Base-by-base conservation (phyloP, 768 basidiomycete species). In the Russula sp. region DNA sequence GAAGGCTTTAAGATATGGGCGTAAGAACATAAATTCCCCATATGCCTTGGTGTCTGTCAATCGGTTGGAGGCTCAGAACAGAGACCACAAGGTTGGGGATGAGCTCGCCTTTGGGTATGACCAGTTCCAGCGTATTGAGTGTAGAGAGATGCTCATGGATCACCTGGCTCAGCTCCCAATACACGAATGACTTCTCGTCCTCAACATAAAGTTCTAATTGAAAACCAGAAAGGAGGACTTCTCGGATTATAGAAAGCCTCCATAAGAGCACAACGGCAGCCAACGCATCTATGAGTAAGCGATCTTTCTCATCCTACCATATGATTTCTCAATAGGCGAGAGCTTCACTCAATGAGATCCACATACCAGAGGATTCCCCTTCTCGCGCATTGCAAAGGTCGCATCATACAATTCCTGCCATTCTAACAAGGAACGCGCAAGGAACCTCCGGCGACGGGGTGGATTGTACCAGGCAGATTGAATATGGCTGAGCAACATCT, bases 211-310 rank as follows among this genome's bases (percentile, higher is more conserved):
- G 71, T 48, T 88, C 86, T 22, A 91, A 72, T 70, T 92, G 88
- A 64, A 89, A 87, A 2, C 88, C 91, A 1, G 88, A 85, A 47
- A 86, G 75, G 5, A 91, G 71, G 14, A 93, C 76, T 65, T 93
- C 88, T 42, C 83, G 79, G 3, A 88, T 77, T 10, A 79, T 73
- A 5, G 79, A 74, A 18, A 90, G 71, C 47, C 88, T 79, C 78
- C 83, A 84, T n/a, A 81, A 58, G 5, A 85, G 73, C 4, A 83
- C 78, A 0, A 76, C 76, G 7, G 76, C 71, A 1, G 82, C 81
- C 8, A 87, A 59, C 7, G 61, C 60, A 46, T 42, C 49, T 14
- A 58, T 62, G 34, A 54, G 67, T 32, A 46, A 22, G 34, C 41
- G 58, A 35, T 52, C 61, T 56, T 29, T 57, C 35, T 48, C 54